A percentile compares a stretch with the other conserved stretches of the same genome.
Conservation (phyloP, 129 eudicot species). For the Saussurea involucrata region DNA sequence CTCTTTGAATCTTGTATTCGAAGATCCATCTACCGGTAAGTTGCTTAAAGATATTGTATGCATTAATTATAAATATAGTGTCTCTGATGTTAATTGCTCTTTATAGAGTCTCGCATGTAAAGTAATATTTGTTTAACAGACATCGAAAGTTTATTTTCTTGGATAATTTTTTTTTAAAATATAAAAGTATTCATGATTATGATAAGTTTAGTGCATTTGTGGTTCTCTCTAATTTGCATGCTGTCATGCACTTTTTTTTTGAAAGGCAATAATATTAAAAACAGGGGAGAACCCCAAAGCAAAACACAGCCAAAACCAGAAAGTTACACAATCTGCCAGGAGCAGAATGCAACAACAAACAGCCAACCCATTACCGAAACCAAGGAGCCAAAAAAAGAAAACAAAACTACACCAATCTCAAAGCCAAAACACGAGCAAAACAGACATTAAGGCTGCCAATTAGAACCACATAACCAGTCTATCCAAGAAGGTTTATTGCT, state of each 20-base stretch:
- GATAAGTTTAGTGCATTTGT: background rate
- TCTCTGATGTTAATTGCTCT: background rate
- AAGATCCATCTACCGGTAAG: constrained; percentile 59
- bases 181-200: constrained; percentile 2
- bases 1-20: constrained; percentile 69
- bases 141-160: background rate
- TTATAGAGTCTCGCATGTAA: background rate
- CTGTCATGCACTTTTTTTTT: background rate
- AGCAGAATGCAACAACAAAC: too few species aligned
- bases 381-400: too few species aligned
- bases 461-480: too few species aligned
- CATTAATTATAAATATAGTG: background rate
- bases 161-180: background rate
- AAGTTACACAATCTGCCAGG: too few species aligned
- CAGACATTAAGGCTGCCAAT: too few species aligned
- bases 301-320: too few species aligned
- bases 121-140: background rate
- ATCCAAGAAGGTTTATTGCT: too few species aligned
- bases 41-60: background rate
- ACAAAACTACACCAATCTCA: too few species aligned
- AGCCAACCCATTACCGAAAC: too few species aligned
- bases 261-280: too few species aligned
- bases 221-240: constrained; percentile 1
- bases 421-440: too few species aligned
- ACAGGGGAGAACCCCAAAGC: too few species aligned